phyloP scores from a whole-genome alignment of 2,329 filamentous ascomycete species.

The Neonectria coccinea region DNA sequence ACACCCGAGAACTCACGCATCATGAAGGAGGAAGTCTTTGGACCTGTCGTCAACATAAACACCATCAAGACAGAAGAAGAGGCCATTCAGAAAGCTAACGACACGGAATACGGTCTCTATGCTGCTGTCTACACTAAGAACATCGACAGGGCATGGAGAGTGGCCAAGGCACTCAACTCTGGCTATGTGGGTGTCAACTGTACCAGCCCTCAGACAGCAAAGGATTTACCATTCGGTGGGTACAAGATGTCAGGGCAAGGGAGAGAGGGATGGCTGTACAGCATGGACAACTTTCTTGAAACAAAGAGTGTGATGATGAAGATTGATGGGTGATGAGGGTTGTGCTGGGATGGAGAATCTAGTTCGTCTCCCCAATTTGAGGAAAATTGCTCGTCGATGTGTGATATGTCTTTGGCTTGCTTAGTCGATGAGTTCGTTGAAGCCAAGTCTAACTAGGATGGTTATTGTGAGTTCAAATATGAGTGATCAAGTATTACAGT shows the following conservation, averaged over 20 bases:
- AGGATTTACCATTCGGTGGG: constrained; percentile 35
- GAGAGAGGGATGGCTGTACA: constrained; percentile 29
- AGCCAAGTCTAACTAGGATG: too few relatives aligned
- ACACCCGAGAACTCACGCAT: constrained; percentile 54
- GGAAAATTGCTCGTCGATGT: too few relatives aligned
- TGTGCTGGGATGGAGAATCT: neutral
- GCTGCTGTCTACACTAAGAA: constrained; percentile 68
- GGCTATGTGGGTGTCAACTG: constrained; percentile 71
- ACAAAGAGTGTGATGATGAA: constrained; percentile 41
- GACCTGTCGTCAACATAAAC: constrained; percentile 70
- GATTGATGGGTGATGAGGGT: constrained; percentile 13
- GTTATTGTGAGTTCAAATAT: too few relatives aligned
- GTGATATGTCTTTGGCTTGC: too few relatives aligned
- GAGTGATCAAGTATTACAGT: neutral
- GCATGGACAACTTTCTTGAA: constrained; percentile 39
- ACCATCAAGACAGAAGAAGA: constrained; percentile 53
- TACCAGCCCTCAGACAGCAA: constrained; percentile 38
- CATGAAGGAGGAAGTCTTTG: constrained; percentile 72
- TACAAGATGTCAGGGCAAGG: constrained; percentile 34
- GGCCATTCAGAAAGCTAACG: constrained; percentile 49
- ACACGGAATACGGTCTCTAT: constrained; percentile 67
- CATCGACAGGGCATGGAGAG: constrained; percentile 57
- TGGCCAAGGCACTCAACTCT: constrained; percentile 66
- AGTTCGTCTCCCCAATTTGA: too few relatives aligned
- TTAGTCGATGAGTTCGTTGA: too few relatives aligned